Evolutionary conservation across 352 stramenopile species (phyloP).

Genomic region (Globisporangium solare): DNA sequence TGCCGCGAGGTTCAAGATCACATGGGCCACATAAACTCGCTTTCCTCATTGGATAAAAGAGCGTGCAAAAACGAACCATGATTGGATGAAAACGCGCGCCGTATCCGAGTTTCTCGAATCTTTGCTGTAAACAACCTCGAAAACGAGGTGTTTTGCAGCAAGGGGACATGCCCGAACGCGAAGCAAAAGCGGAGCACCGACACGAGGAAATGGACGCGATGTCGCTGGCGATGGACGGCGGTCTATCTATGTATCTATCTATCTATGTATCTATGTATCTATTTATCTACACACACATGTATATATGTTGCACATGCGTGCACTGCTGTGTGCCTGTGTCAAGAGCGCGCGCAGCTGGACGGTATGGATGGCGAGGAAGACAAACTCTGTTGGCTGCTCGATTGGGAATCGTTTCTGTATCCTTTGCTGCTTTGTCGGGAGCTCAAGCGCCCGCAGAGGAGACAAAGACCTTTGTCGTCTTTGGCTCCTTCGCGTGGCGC

Average conservation of each 20-base stretch:
- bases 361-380: slow-evolving; percentile 14
- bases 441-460: no score
- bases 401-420: slow-evolving; percentile 7
- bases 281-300: neutral
- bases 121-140: neutral
- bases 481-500: slow-evolving; percentile 1
- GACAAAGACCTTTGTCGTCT: slow-evolving; percentile 9
- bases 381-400: slow-evolving; percentile 11
- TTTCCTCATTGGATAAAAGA: neutral
- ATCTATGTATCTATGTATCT: neutral
- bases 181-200: no score
- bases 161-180: neutral
- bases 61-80: neutral
- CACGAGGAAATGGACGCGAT: neutral
- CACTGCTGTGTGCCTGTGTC: slow-evolving; percentile 1
- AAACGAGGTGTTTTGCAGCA: slow-evolving; percentile 1
- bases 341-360: neutral
- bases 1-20: no score
- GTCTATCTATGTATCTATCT: neutral
- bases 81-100: no score
- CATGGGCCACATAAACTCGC: slow-evolving; percentile 1
- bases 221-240: neutral
- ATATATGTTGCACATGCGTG: neutral
- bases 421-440: no score
- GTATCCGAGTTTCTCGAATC: slow-evolving; percentile 8